Conservation (phyloP, 1,139 yeast species). For the Blastobotrys elegans region DNA sequence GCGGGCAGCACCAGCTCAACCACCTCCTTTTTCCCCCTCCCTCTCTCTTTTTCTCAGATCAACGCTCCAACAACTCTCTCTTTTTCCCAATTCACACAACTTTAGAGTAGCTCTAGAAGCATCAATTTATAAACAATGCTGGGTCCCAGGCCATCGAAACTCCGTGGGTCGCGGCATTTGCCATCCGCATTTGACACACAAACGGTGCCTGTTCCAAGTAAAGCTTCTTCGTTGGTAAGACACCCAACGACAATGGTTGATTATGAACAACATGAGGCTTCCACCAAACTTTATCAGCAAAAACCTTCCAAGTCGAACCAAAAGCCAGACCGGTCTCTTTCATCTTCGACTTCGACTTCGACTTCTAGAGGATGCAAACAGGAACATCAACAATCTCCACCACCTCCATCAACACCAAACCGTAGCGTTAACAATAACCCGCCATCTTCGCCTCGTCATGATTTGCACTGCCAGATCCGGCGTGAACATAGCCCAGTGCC, state of each 20-base stretch:
- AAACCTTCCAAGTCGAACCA: neutral
- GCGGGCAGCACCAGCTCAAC: too few species aligned
- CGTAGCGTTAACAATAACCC: neutral
- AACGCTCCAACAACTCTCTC: too few species aligned
- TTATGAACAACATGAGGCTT: neutral
- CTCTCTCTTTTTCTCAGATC: too few species aligned
- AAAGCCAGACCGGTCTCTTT: neutral
- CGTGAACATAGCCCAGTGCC: neutral
- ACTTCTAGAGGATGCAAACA: too few species aligned
- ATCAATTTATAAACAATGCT: too few species aligned
- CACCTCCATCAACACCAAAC: too few species aligned
- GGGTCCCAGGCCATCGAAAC: neutral
- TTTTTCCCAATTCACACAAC: too few species aligned
- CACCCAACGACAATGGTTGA: slow-evolving; percentile 1
- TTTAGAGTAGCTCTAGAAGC: too few species aligned
- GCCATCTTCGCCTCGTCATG: slow-evolving; percentile 5
- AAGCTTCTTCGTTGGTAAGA: neutral
- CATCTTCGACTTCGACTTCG: too few species aligned
- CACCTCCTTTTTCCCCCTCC: neutral
- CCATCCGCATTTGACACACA: slow-evolving; percentile 9
- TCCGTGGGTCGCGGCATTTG: slow-evolving; percentile 3
- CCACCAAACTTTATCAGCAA: neutral
- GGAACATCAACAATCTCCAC: too few species aligned
- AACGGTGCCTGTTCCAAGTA: neutral
- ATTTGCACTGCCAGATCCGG: neutral